A percentile compares a stretch with the other conserved stretches of the same genome.
Conservation (phyloP, 139 green algal species). For the Chlorella vulgaris region DNA sequence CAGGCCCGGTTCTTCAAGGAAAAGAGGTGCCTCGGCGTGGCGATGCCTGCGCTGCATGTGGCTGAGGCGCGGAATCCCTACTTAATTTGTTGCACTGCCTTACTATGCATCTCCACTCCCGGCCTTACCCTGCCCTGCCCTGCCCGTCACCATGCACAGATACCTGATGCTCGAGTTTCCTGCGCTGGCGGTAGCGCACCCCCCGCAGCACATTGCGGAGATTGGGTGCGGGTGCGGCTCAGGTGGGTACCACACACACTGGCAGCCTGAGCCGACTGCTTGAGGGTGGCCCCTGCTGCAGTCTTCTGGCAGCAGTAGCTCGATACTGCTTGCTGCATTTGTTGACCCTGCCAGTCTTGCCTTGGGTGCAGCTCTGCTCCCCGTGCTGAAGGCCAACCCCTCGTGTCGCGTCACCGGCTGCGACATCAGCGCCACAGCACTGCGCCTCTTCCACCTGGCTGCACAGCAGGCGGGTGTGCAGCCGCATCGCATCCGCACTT, state of each 20-base stretch:
- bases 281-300: not conserved
- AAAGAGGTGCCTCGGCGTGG: constrained; percentile 32
- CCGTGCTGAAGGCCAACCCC: constrained; percentile 66
- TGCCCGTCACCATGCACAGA: not conserved
- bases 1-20: constrained; percentile 77
- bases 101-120: too few species aligned
- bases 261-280: not conserved
- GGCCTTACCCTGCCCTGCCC: not conserved
- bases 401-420: constrained; percentile 46
- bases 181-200: constrained; percentile 33
- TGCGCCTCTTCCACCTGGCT: constrained; percentile 58
- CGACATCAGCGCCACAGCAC: constrained; percentile 68
- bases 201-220: constrained; percentile 62
- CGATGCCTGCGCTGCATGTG: too few species aligned
- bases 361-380: constrained; percentile 54
- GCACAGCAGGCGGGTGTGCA: constrained; percentile 51
- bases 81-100: not conserved
- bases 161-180: constrained; percentile 82
- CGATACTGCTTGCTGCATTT: not conserved
- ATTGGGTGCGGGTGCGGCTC: constrained; percentile 75
- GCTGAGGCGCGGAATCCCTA: too few species aligned
- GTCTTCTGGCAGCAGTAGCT: not conserved
- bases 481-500: constrained; percentile 9
- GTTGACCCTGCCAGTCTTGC: not conserved
- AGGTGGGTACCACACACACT: not conserved